phyloP scores from a whole-genome alignment of 1,139 yeast genomes.

The Saccharomyces pastorianus region DNA sequence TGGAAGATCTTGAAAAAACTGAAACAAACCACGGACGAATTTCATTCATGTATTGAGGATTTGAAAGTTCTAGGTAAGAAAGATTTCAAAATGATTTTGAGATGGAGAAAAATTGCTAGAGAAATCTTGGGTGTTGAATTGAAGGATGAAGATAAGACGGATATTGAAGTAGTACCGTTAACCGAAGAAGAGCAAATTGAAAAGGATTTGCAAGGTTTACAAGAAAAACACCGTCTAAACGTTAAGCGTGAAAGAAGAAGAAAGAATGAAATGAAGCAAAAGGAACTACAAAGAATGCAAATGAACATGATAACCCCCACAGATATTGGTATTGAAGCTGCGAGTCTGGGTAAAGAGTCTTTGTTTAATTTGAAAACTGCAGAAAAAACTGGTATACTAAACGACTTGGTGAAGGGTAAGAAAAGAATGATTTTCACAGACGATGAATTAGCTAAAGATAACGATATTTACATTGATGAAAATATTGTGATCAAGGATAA shows the following conservation, averaged over 20 bases:
- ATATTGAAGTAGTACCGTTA: constrained; percentile 56
- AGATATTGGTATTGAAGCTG: constrained; percentile 92
- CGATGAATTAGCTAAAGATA: constrained; percentile 47
- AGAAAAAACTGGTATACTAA: constrained; percentile 74
- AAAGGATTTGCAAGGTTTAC: constrained; percentile 66
- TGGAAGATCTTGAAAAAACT: constrained; percentile 64
- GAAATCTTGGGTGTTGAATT: constrained; percentile 66
- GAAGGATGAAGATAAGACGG: constrained; percentile 37
- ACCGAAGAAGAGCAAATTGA: constrained; percentile 89
- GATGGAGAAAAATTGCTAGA: constrained; percentile 85
- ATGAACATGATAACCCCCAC: constrained; percentile 92
- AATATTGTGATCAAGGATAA: constrained; percentile 34
- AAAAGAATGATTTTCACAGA: constrained; percentile 63
- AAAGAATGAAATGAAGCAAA: constrained; percentile 75
- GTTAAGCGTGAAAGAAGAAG: constrained; percentile 73
- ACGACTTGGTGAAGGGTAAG: constrained; percentile 70
- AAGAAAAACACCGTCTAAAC: constrained; percentile 61
- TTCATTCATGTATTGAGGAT: constrained; percentile 79
- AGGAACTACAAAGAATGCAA: constrained; percentile 85
- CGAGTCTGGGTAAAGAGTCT: constrained; percentile 70
- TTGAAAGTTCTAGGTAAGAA: constrained; percentile 88
- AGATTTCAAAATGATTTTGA: constrained; percentile 76
- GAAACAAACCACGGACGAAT: constrained; percentile 68
- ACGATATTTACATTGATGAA: constrained; percentile 42
- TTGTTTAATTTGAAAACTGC: constrained; percentile 77